Percentiles rank a stretch among this genome's conserved stretches.
Conservation (phyloP, 2,329 filamentous ascomycete species). For the Epichloe amarillans region DNA sequence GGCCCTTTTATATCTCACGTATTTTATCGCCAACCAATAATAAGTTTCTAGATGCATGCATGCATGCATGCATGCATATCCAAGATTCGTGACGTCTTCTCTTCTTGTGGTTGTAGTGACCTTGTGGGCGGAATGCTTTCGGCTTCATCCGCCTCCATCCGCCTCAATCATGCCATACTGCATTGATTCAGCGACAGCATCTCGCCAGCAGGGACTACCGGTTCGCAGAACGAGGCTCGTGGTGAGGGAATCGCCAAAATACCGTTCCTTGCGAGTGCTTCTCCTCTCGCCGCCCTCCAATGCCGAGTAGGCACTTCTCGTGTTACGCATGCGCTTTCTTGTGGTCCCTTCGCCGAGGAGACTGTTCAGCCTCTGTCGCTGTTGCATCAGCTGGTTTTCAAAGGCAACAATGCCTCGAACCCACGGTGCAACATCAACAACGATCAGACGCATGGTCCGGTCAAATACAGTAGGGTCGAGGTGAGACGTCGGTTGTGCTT, state of each 20-base stretch:
- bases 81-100: neutral
- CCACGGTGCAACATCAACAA: slow-evolving; percentile 74
- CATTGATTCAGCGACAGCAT: slow-evolving; percentile 11
- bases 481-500: slow-evolving; percentile 21
- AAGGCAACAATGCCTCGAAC: slow-evolving; percentile 73
- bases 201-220: slow-evolving; percentile 30
- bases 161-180: slow-evolving; percentile 8
- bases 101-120: neutral
- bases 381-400: slow-evolving; percentile 57
- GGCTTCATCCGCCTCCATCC: neutral
- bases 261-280: slow-evolving; percentile 54
- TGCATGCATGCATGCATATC: neutral
- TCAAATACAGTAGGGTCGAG: slow-evolving; percentile 67
- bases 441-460: slow-evolving; percentile 50
- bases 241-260: slow-evolving; percentile 53
- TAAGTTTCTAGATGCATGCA: neutral
- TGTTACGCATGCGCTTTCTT: slow-evolving; percentile 48
- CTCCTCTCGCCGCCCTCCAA: slow-evolving; percentile 60
- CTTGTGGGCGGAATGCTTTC: slow-evolving; percentile 4
- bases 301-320: slow-evolving; percentile 61
- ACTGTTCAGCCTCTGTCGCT: slow-evolving; percentile 49
- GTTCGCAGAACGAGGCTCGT: slow-evolving; percentile 52
- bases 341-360: slow-evolving; percentile 46
- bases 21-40: neutral
- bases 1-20: neutral